Conservation (phyloP, 768 basidiomycete species). For the Lactifluus pinguis region DNA sequence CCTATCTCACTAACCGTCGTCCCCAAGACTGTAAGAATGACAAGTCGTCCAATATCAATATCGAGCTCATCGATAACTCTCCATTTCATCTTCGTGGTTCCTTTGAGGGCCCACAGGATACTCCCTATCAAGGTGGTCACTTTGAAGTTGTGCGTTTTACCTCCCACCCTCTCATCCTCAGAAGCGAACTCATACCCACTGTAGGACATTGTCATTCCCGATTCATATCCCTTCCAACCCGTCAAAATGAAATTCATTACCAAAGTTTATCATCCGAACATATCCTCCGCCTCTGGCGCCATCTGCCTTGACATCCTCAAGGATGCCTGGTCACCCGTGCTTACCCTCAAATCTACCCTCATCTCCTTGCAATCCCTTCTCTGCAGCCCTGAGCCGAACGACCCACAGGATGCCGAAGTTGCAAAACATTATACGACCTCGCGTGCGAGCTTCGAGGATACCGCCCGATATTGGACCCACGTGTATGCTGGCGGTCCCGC, state of each 20-base stretch:
- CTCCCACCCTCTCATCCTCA: not conserved
- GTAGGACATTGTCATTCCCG: conserved; percentile 89
- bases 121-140: conserved; percentile 86
- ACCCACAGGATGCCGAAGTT: conserved; percentile 97
- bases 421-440: conserved; percentile 94
- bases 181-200: not conserved
- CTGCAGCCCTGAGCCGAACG: conserved; percentile 90
- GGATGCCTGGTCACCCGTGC: conserved; percentile 92
- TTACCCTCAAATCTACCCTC: conserved; percentile 92
- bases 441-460: conserved; percentile 80
- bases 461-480: conserved; percentile 90
- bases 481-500: conserved; percentile 77
- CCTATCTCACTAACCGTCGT: not conserved
- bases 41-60: conserved; percentile 76
- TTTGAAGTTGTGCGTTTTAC: conserved; percentile 73
- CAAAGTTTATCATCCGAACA: conserved; percentile 92
- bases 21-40: conserved; percentile 89
- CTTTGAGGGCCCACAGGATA: conserved; percentile 86
- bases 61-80: conserved; percentile 82
- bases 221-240: conserved; percentile 86
- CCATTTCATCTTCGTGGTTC: conserved; percentile 89
- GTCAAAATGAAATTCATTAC: conserved; percentile 99
- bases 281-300: conserved; percentile 88
- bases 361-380: conserved; percentile 91
- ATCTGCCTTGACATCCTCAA: conserved; percentile 88